A percentile compares a stretch with the other conserved stretches of the same genome.
Conservation (phyloP, 1,139 yeast species). For the Candida mesenterica region DNA sequence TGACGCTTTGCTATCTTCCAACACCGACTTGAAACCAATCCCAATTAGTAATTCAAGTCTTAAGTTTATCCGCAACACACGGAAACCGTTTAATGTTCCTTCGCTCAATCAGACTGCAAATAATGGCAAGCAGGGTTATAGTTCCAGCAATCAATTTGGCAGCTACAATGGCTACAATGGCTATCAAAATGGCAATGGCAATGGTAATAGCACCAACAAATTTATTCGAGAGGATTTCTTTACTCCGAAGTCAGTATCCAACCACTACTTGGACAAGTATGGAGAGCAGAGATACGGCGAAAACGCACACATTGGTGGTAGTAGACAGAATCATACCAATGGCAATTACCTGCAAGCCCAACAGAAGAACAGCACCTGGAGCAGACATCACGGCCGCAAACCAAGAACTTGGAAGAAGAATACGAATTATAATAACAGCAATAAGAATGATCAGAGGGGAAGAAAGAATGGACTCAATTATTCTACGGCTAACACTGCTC, state of each 20-base stretch:
- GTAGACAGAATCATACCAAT: no score
- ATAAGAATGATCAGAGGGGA: constrained; percentile 9
- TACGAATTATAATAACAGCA: constrained; percentile 9
- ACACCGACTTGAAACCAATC: constrained; percentile 42
- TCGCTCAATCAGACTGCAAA: constrained; percentile 43
- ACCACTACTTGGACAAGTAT: constrained; percentile 70
- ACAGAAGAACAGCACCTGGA: constrained; percentile 18
- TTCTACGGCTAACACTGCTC: constrained; percentile 6
- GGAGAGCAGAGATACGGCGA: constrained; percentile 38
- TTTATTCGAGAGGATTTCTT: constrained; percentile 70
- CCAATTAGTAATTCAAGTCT: constrained; percentile 34
- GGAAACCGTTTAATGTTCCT: constrained; percentile 67
- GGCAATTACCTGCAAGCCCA: constrained; percentile 8
- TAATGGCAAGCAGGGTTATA: constrained; percentile 18
- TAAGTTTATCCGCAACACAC: constrained; percentile 46
- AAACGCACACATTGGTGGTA: no score
- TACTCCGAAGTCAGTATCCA: constrained; percentile 73
- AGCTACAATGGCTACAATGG: constrained; percentile 18
- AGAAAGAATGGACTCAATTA: constrained; percentile 10
- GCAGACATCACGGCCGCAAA: constrained; percentile 30
- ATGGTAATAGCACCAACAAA: constrained; percentile 14
- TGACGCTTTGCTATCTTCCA: constrained; percentile 44
- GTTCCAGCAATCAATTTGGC: constrained; percentile 25
- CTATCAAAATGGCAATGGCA: constrained; percentile 18
- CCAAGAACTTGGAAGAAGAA: constrained; percentile 31